These are phyloP conservation scores for Leccinum pachyderme DNA, from an alignment of 1,284 basidiomycete genomes.

Conservation along the genomic window DNA sequence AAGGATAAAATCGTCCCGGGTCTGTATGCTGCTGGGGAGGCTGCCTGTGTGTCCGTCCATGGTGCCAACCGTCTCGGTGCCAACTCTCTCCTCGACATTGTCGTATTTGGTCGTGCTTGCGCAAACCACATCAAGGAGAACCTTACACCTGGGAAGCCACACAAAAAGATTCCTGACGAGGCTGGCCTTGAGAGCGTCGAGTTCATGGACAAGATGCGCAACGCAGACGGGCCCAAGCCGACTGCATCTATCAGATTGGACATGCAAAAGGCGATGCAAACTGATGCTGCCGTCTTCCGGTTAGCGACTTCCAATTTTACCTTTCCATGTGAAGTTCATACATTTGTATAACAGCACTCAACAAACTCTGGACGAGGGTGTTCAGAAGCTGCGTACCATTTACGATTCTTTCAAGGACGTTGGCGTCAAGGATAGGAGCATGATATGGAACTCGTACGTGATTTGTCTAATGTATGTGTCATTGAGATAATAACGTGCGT, in stretches of 20 bases:
- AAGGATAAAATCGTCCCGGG: conserved; percentile 96
- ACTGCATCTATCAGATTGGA: conserved; percentile 91
- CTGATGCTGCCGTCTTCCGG: conserved; percentile 90
- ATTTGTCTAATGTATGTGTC: not conserved
- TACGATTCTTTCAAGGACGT: conserved; percentile 89
- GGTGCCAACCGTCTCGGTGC: conserved; percentile 99
- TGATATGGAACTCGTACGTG: conserved; percentile 97
- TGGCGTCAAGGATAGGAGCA: conserved; percentile 94
- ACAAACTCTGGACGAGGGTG: conserved; percentile 88
- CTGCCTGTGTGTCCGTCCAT: conserved; percentile 98
- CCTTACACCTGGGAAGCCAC: conserved; percentile 86
- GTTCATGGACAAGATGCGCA: conserved; percentile 89
- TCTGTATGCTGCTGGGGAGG: conserved; percentile 98
- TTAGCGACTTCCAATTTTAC: conserved; percentile 29
- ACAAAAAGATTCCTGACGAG: conserved; percentile 86
- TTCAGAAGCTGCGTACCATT: conserved; percentile 81
- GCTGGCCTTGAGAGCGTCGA: conserved; percentile 87
- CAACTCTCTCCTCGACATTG: conserved; percentile 98
- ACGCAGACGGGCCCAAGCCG: conserved; percentile 76
- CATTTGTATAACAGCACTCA: conserved; percentile 66
- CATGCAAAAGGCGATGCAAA: conserved; percentile 99
- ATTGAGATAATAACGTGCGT: conserved; percentile 15
- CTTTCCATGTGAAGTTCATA: conserved; percentile 10
- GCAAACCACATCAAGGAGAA: conserved; percentile 98
- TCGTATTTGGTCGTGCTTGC: conserved; percentile 98